Evolutionary conservation across 108 stramenopile genomes (phyloP), one percentile per base, ranked within the genome.

Genomic region (Fistulifera pelliculosa): DNA sequence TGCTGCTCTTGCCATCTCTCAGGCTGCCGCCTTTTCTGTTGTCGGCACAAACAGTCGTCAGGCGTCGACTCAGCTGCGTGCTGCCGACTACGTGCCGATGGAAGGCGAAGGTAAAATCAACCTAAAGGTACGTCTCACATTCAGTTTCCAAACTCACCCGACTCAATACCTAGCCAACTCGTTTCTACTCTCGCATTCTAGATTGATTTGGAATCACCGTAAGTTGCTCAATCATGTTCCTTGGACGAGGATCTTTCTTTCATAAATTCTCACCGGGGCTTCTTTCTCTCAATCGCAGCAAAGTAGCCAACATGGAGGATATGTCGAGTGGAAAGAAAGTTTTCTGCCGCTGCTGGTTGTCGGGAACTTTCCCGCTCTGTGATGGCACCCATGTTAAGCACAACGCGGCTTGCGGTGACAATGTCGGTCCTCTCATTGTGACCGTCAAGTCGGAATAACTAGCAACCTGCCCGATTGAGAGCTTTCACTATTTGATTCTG

Each of bases 391-490:
- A 81, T 65, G 38, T 83, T 65, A 64, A 79, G 81, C 53, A 70
- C 54, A 48, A 81, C 56, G 49, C 83, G 76, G 54, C 73, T 56
- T 10, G 49, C 53, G 22, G 87, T 77, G 19, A 76, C 64, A 47
- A 74, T 41, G 40, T 96, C 31, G 95, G 95, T 26, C 95, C 95
- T 14, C 64, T 95, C 52, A 93, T 95, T 69, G 83, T 94, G 13
- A 50, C 61, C 49, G 78, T 71, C 17, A 56, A 52, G 24, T 35
- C 31, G 6, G 31, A 35, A 8, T 35, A 35, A 35, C n/a, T n/a
- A n/a, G 13, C 40, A n/a, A n/a, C n/a, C n/a, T n/a, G n/a, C n/a
- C n/a, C n/a, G n/a, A n/a, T n/a, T n/a, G n/a, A n/a, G n/a, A n/a
- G n/a, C n/a, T n/a, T n/a, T n/a, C n/a, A n/a, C n/a, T n/a, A n/a